Conservation (phyloP, 441 rosid species). For the Mallotus japonicus region DNA sequence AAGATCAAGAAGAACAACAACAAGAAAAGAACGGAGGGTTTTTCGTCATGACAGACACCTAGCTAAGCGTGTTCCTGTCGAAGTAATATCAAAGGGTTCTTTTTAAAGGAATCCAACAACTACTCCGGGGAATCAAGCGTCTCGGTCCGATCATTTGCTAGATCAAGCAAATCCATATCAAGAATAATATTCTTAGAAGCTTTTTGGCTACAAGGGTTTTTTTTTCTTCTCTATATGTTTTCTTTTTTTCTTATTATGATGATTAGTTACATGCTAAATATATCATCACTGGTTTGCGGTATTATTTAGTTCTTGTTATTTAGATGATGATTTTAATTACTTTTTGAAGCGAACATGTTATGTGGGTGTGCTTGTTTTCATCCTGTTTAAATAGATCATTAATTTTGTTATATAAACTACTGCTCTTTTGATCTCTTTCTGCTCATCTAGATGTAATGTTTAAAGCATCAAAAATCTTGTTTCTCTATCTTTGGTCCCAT, state of each 20-base stretch:
- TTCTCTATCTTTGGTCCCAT: constrained; percentile 6
- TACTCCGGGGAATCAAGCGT: constrained; percentile 59
- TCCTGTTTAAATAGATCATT: neutral
- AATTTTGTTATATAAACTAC: neutral
- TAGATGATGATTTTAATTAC: neutral
- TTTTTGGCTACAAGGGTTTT: constrained; percentile 13
- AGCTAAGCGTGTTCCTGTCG: neutral
- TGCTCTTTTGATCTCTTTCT: neutral
- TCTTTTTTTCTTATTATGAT: neutral
- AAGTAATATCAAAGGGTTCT: constrained; percentile 16
- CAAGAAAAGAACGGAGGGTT: neutral
- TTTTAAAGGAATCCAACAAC: constrained; percentile 29
- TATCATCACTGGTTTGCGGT: neutral
- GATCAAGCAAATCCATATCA: constrained; percentile 33
- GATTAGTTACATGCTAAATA: neutral
- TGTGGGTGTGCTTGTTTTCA: neutral
- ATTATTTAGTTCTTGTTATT: neutral
- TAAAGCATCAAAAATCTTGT: neutral
- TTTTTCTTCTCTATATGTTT: neutral
- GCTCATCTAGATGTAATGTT: neutral
- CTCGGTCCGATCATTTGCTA: constrained; percentile 56
- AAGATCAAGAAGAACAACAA: constrained; percentile 18
- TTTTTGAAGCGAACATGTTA: neutral
- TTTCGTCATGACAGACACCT: neutral
- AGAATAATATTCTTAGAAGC: neutral